Conservation (phyloP, 2,329 filamentous ascomycete genomes). For the Fusarium burgessii region DNA sequence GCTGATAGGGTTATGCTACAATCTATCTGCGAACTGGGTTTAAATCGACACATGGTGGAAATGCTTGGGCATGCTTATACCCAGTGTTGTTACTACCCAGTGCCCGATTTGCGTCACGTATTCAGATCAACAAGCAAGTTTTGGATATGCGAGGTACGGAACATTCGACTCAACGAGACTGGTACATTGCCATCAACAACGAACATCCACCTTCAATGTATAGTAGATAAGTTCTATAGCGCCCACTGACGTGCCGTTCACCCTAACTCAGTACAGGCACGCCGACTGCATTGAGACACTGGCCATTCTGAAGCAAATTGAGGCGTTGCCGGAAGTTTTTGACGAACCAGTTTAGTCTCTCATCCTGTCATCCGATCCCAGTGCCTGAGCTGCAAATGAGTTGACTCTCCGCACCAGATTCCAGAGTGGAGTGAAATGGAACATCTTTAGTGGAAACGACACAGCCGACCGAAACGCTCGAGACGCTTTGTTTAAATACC, state of each 20-base stretch:
- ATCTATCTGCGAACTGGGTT: not conserved
- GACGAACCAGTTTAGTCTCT: not conserved
- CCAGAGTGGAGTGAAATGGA: slow-evolving; percentile 21
- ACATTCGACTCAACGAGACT: not conserved
- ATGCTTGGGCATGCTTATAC: not conserved
- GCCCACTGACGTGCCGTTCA: not conserved
- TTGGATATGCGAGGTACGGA: slow-evolving; percentile 15
- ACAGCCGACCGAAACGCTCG: slow-evolving; percentile 31
- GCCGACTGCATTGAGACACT: not conserved
- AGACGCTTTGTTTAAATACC: slow-evolving; percentile 27
- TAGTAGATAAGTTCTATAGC: slow-evolving; percentile 1
- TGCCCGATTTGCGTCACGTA: slow-evolving; percentile 5
- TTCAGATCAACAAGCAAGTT: slow-evolving; percentile 33
- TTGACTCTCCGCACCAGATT: slow-evolving; percentile 38
- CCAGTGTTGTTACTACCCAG: not conserved
- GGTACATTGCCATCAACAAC: slow-evolving; percentile 10
- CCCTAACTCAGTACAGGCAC: not conserved
- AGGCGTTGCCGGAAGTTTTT: not conserved
- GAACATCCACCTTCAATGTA: not conserved
- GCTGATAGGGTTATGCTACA: not conserved
- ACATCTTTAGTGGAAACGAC: slow-evolving; percentile 33
- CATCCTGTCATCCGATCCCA: slow-evolving; percentile 10
- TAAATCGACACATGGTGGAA: not conserved
- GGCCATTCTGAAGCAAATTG: not conserved
- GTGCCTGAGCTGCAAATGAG: slow-evolving; percentile 1